A percentile compares a stretch with the other conserved stretches of the same genome.
phyloP scores from a whole-genome alignment of 73 alveolate species.

The Loxodes magnus region DNA sequence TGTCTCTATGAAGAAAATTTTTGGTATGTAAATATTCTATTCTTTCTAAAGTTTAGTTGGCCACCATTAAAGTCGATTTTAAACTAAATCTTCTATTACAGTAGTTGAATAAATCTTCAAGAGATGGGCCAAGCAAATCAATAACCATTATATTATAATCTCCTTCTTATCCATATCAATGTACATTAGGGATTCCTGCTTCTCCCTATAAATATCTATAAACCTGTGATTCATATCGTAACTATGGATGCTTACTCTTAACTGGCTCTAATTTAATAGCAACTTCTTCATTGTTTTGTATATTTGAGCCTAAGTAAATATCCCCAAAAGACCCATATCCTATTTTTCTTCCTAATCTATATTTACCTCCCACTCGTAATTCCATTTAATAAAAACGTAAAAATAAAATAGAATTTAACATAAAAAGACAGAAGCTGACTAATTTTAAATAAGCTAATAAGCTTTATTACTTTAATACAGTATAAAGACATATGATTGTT shows the following conservation, averaged over 20 bases:
- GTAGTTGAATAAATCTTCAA: constrained; percentile 44
- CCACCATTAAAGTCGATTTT: constrained; percentile 40
- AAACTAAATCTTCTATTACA: constrained; percentile 38
- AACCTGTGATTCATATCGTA: constrained; percentile 22
- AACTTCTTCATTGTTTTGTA: too few species aligned
- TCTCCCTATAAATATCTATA: constrained; percentile 20
- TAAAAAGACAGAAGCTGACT: too few species aligned
- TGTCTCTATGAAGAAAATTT: too few species aligned
- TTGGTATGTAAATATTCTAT: too few species aligned
- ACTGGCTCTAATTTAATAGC: too few species aligned
- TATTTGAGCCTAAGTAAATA: constrained; percentile 33
- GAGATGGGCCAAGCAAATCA: constrained; percentile 54
- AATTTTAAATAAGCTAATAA: too few species aligned
- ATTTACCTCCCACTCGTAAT: too few species aligned
- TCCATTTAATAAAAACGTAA: too few species aligned
- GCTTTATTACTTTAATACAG: too few species aligned
- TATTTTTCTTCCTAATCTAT: constrained; percentile 48
- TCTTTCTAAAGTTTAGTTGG: constrained; percentile 48
- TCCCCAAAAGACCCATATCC: constrained; percentile 67
- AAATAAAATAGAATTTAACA: too few species aligned
- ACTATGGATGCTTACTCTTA: constrained; percentile 31
- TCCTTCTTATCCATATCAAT: constrained; percentile 42
- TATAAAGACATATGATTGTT: too few species aligned
- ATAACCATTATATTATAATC: constrained; percentile 55
- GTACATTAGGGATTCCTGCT: constrained; percentile 50